Conservation (phyloP, 2,329 filamentous ascomycete genomes). For the Paecilomyces dactylethromorphus region DNA sequence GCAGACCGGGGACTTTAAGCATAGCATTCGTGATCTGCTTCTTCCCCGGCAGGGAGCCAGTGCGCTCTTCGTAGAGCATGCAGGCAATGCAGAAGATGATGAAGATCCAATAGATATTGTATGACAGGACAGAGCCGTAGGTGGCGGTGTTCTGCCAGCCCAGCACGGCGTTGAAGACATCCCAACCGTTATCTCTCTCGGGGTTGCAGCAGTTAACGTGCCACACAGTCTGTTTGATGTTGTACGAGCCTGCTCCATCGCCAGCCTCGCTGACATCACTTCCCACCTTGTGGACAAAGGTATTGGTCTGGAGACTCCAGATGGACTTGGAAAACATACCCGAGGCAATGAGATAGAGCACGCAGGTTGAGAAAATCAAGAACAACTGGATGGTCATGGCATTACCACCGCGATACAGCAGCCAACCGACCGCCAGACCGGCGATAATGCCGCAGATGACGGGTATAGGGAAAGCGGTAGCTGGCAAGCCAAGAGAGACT, state of each 20-base stretch:
- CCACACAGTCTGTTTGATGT: constrained; percentile 72
- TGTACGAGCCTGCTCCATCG: constrained; percentile 67
- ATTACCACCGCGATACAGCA: constrained; percentile 52
- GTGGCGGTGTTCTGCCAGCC: constrained; percentile 87
- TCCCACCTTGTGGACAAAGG: constrained; percentile 52
- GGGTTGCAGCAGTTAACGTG: constrained; percentile 82
- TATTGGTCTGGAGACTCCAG: constrained; percentile 65
- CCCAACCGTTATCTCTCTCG: constrained; percentile 67
- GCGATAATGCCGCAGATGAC: constrained; percentile 47
- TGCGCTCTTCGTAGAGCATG: not conserved
- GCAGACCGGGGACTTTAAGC: constrained; percentile 15
- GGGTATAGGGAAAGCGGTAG: constrained; percentile 69
- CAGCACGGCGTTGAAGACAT: constrained; percentile 76
- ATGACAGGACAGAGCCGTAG: constrained; percentile 77
- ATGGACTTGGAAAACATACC: constrained; percentile 73
- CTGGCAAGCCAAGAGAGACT: constrained; percentile 69
- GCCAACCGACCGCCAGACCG: constrained; percentile 60
- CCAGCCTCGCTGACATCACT: constrained; percentile 29
- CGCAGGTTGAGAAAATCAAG: constrained; percentile 73
- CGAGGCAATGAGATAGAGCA: constrained; percentile 77
- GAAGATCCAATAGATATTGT: constrained; percentile 78
- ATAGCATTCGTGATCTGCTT: constrained; percentile 10
- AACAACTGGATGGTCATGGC: constrained; percentile 66
- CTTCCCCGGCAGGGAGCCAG: constrained; percentile 8
- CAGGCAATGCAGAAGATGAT: constrained; percentile 43